Percentiles rank a stretch among this genome's conserved stretches.
Conservation (phyloP, 2,329 filamentous ascomycete genomes). For the Colletotrichum graminicola region DNA sequence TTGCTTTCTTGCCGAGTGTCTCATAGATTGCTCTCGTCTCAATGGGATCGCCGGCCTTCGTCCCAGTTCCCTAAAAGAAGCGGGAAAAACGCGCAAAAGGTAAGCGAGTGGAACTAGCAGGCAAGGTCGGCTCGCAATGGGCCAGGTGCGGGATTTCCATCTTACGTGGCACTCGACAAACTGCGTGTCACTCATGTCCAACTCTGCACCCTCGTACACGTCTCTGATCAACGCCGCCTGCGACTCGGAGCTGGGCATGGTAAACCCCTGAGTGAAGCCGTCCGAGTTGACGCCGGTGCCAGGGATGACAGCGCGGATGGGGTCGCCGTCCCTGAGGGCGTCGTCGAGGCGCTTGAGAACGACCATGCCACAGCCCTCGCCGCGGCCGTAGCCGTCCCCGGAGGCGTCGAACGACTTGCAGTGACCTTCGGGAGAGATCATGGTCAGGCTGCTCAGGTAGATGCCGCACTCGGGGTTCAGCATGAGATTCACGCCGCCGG, state of each 20-base stretch:
- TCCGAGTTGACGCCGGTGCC: constrained; percentile 51
- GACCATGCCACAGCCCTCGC: constrained; percentile 45
- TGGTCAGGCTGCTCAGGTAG: constrained; percentile 10
- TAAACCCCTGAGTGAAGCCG: constrained; percentile 55
- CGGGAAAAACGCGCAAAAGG: not conserved
- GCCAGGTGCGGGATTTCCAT: constrained; percentile 11
- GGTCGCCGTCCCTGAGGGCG: constrained; percentile 57
- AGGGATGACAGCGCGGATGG: no score
- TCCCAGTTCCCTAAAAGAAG: not conserved
- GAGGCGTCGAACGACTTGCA: constrained; percentile 18
- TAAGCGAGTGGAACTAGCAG: no score
- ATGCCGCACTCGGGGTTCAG: constrained; percentile 24
- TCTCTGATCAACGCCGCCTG: constrained; percentile 30
- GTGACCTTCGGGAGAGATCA: constrained; percentile 54
- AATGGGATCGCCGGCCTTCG: not conserved
- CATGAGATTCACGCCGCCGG: constrained; percentile 13
- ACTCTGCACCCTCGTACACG: constrained; percentile 23
- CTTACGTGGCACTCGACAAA: constrained; percentile 31
- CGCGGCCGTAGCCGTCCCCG: constrained; percentile 26
- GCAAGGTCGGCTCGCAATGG: not conserved
- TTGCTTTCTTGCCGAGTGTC: not conserved
- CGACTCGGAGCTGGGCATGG: constrained; percentile 49
- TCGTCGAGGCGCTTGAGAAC: constrained; percentile 58
- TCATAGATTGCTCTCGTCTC: not conserved
- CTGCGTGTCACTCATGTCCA: constrained; percentile 18